Base-by-base conservation (phyloP, 306 rosid species). In the Mimosa pudica region DNA sequence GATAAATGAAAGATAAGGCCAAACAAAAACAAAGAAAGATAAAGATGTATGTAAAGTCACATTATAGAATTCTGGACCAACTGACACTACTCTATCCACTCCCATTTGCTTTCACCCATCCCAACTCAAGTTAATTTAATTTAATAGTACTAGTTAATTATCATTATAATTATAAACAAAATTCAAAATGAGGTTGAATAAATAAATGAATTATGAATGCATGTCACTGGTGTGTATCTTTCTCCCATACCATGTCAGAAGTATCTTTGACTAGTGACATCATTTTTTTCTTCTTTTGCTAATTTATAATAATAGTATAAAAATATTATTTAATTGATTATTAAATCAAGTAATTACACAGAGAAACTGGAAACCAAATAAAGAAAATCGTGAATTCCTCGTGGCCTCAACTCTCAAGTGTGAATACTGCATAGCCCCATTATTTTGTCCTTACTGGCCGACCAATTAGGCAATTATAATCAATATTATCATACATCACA, bases 11-110 rank as follows among this genome's bases (percentile, higher is more conserved):
- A 61, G 35, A 38, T 38, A 38, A 38, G 30, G 30, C 30, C n/a
- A n/a, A 24, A 24, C 0, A 24, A 24, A 24, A 24, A 24, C 1
- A 24, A 24, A 24, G 30, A 24, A 24, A 24, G 1, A 24, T 24
- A 24, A 24, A 24, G 0, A 24, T 24, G 30, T 24, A 38, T 38
- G 66, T 61, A 30, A 24, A 30, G 38, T 83, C 76, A 74, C 75
- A 61, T 82, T 86, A 79, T 89, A 80, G 78, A 86, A 86, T 85
- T 88, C 87, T 85, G 84, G 86, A 86, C 87, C 82, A 54, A 12
- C 70, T 36, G 46, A 36, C 24, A 64, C 47, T 35, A 6, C 13
- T 13, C 3, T 36, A 64, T 64, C 14, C 24, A 13, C 70, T 64
- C 46, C 2, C 70, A 33, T 64, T 64, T 24, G 38, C 66, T 61